phyloP scores from a whole-genome alignment of 306 rosid genomes.

The Lablab purpureus region DNA sequence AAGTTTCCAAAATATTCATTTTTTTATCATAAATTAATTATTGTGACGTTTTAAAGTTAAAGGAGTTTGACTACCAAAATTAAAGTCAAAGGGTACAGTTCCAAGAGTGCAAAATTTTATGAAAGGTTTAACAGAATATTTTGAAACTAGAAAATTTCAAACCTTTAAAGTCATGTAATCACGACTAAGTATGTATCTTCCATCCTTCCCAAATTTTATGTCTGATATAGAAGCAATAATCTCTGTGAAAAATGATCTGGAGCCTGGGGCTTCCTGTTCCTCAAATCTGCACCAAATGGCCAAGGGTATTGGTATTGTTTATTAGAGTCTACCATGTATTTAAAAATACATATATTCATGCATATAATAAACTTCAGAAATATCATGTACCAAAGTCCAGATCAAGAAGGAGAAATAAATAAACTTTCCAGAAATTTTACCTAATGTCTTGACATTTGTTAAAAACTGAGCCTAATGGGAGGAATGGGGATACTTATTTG shows the following conservation, averaged over 20 bases:
- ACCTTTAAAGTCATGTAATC: conserved; percentile 99
- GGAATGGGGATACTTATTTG: conserved; percentile 3
- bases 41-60: neutral
- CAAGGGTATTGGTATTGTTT: conserved; percentile 37
- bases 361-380: conserved; percentile 38
- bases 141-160: conserved; percentile 27
- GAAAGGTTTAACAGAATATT: conserved; percentile 30
- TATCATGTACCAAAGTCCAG: conserved; percentile 17
- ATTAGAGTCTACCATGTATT: conserved; percentile 39
- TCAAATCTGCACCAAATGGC: conserved; percentile 75
- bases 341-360: conserved; percentile 21
- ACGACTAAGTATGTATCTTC: conserved; percentile 94
- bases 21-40: neutral
- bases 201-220: conserved; percentile 90
- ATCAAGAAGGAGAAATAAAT: conserved; percentile 16
- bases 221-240: conserved; percentile 98
- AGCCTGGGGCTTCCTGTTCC: conserved; percentile 94
- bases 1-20: conserved; percentile 16
- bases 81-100: neutral
- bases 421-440: conserved; percentile 25
- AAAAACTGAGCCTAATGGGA: conserved; percentile 17
- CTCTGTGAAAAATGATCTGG: conserved; percentile 97
- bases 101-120: conserved; percentile 28
- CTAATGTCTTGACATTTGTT: neutral
- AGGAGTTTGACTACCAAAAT: conserved; percentile 12